Base-by-base conservation (phyloP, 2,329 filamentous ascomycete species). In the Calonectria pauciramosa region DNA sequence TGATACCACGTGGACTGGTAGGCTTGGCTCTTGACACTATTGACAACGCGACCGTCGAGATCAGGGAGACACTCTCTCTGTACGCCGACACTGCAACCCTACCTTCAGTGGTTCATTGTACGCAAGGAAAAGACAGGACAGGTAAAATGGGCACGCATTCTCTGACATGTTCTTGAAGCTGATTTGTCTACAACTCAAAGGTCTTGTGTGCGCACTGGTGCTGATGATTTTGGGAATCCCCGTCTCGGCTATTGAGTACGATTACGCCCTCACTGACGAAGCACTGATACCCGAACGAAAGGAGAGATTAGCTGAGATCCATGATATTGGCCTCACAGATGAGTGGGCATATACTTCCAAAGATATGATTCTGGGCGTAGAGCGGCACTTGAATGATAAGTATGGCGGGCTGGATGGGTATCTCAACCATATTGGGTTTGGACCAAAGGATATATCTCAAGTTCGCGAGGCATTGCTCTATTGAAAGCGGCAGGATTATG, bases 51-150 rank as follows among this genome's bases (percentile, higher is more conserved):
- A 91, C 89, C 0, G 83, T 85, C 1, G 93, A 95, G 81, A 89
- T 95, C 23, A 88, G 87, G 30, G 74, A 83, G 65, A 80, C 80
- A 9, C 76, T 86, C 44, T 77, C 75, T 11, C 72, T 85, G 1
- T 85, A 84, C 67, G 76, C 82, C 7, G 68, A 70, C 10, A 30
- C 75, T 3, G 78, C 83, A 0, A 88, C 88, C 20, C 91, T 92
- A 76, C 95, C 95, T 0, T 84, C 93, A 1, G 82, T 98, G 10
- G 86, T 97, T 3, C 95, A 98, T 84, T 98, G 96, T 84, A 97
- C 95, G 0, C 95, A 97, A 81, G 96, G 96, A 72, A 98, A 98
- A 83, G 96, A 98, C 82, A 91, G 96, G 2, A 86, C 86, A 70
- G 84, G 84, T 84, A 74, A 67, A 26, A 23, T 10, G 4, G 1